Conservation (phyloP, 352 stramenopile species). For the Phytophthora palmivora region DNA sequence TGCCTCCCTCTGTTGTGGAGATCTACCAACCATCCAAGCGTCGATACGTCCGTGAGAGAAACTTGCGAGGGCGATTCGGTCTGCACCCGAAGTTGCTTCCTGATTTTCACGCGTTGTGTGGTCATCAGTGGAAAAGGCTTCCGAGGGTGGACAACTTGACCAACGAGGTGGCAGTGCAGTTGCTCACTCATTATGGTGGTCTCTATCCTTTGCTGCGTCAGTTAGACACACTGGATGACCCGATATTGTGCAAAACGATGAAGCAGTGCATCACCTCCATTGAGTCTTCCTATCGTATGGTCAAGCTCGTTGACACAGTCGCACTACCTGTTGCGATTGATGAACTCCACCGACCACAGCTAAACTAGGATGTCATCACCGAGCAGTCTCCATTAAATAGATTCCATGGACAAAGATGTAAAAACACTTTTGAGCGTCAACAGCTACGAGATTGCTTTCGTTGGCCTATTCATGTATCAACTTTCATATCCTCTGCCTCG, state of each 20-base stretch:
- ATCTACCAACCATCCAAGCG: conserved; percentile 82
- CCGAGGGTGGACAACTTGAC: conserved; percentile 62
- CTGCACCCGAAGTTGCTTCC: conserved; percentile 59
- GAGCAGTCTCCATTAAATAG: conserved; percentile 4
- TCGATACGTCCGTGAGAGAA: conserved; percentile 67
- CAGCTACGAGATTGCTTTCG: conserved; percentile 18
- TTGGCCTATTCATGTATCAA: conserved; percentile 37
- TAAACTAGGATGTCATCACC: conserved; percentile 22
- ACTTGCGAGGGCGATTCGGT: conserved; percentile 67
- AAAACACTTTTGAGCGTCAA: conserved; percentile 38
- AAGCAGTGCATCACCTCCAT: conserved; percentile 80
- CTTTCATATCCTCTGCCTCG: conserved; percentile 40
- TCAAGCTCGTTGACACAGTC: conserved; percentile 65
- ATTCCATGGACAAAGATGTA: conserved; percentile 17
- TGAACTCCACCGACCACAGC: conserved; percentile 49
- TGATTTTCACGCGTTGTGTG: conserved; percentile 71
- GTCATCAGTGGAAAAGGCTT: conserved; percentile 75
- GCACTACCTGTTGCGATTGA: conserved; percentile 58
- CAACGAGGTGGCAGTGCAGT: conserved; percentile 59
- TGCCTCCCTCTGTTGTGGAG: conserved; percentile 44
- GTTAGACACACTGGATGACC: conserved; percentile 68
- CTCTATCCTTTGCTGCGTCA: conserved; percentile 66
- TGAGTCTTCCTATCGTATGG: conserved; percentile 80
- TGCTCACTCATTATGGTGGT: conserved; percentile 69
- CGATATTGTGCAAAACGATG: conserved; percentile 56